phyloP scores from a whole-genome alignment of 352 stramenopile species.

The Thraustotheca clavata region DNA sequence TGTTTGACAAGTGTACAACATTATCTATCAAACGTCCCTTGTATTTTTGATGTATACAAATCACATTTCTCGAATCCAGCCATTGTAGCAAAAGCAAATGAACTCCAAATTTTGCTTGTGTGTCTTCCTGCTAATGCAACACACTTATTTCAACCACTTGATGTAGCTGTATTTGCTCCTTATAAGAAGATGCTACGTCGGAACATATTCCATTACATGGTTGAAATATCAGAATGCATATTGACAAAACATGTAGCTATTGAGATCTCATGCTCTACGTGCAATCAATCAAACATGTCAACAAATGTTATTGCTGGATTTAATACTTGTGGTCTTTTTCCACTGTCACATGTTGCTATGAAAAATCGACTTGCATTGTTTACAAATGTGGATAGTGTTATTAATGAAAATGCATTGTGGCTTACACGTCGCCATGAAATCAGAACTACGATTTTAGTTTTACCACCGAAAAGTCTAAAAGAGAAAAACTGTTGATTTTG shows the following conservation, averaged over 20 bases:
- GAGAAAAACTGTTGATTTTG: too few relatives aligned
- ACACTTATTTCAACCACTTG: slow-evolving; percentile 5
- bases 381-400: not conserved
- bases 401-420: too few relatives aligned
- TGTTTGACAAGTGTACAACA: not conserved
- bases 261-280: not conserved
- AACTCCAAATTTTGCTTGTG: not conserved
- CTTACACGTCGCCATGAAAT: too few relatives aligned
- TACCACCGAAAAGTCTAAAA: too few relatives aligned
- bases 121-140: not conserved
- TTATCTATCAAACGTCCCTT: not conserved
- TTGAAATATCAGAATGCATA: not conserved
- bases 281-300: not conserved
- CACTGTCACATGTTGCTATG: not conserved
- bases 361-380: not conserved
- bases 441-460: too few relatives aligned
- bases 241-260: not conserved
- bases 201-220: not conserved
- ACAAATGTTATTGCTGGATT: not conserved
- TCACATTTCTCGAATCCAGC: not conserved
- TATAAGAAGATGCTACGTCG: not conserved
- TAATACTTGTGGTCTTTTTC: not conserved
- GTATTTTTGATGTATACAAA: slow-evolving; percentile 11
- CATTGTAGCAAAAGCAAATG: not conserved
- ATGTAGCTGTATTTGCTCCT: slow-evolving; percentile 13